Base-by-base conservation (phyloP, 805 yeast genomes). In the Yarrowia keelungensis region DNA sequence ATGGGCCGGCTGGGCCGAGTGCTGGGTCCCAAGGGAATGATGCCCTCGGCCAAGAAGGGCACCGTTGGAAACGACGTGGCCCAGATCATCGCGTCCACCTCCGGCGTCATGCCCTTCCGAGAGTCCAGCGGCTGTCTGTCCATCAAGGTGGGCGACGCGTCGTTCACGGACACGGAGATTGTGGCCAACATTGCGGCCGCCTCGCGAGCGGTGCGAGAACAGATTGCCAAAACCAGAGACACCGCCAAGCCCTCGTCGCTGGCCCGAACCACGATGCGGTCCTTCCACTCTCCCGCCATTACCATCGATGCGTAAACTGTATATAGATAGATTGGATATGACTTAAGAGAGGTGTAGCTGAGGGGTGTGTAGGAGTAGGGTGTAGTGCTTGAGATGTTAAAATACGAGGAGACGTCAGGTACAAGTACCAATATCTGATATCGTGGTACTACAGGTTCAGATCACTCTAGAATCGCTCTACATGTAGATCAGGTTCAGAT, bases 41-140 rank as follows among this genome's bases (percentile, higher is more conserved):
- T 93, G 90, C 98, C 99, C 58, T 84, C 85, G 53, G 87, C 85
- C 14, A 92, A 92, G 80, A 89, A 87, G 75, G 97, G 97, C 16
- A 92, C 97, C 1, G 95, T 94, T 9, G 81, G 89, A 0, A 84
- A 85, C n/a, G 86, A 92, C 73, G 79, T 92, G 39, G 80, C 80
- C 22, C 77, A 77, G 8, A 79, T 89, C 69, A 82, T 93, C 70
- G 75, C 78, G 45, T 79, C 81, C 9, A 86, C 87, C 62, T 79
- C 86, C 53, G 95, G 95, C 39, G 85, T 90, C 49, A 82, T 87
- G 74, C 88, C 91, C 16, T 92, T 90, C 83, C 90, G 90, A 81
- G 97, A 92, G 79, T 85, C 83, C 73, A 67, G 70, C n/a, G 67
- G 69, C 15, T 81, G 82, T 70, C 81, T 92, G 59, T 80, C 88